Percentiles rank a stretch among this genome's conserved stretches.
Conservation (phyloP, 169 alveolate species). For the Eimeria acervulina region DNA sequence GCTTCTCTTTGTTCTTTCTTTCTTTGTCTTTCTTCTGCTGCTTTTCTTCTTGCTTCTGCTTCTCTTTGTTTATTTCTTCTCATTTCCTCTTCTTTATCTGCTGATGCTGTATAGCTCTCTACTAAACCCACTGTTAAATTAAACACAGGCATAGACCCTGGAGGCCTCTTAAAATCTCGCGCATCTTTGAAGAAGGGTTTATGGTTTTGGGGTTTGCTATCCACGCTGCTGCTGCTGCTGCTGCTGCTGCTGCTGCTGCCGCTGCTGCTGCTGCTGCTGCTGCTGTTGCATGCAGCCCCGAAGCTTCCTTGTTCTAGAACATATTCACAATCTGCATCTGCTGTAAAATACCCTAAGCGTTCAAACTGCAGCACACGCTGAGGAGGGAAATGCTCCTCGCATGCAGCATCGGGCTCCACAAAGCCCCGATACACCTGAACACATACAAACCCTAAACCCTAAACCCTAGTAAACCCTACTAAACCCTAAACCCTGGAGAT, state of each 20-base stretch:
- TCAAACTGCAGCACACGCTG: conserved; percentile 90
- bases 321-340: conserved; percentile 85
- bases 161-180: not conserved
- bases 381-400: conserved; percentile 19
- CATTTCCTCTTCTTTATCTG: conserved; percentile 56
- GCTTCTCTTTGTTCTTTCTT: conserved; percentile 66
- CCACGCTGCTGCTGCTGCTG: too few species aligned
- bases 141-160: conserved; percentile 60
- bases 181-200: too few species aligned
- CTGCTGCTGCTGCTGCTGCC: too few species aligned
- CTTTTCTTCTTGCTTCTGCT: conserved; percentile 54
- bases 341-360: conserved; percentile 92
- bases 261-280: too few species aligned
- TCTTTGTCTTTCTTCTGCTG: conserved; percentile 53
- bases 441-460: not conserved
- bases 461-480: not conserved
- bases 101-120: conserved; percentile 36
- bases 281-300: not conserved
- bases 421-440: conserved; percentile 70
- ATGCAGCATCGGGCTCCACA: conserved; percentile 53
- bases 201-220: too few species aligned
- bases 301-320: conserved; percentile 81
- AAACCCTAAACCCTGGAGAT: not conserved
- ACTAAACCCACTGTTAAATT: conserved; percentile 74
- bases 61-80: conserved; percentile 32